A percentile compares a stretch with the other conserved stretches of the same genome.
These are phyloP conservation scores for Tripidium arundinaceum DNA, from an alignment of 202 grass and related monocot genomes.

Conservation along the genomic window DNA sequence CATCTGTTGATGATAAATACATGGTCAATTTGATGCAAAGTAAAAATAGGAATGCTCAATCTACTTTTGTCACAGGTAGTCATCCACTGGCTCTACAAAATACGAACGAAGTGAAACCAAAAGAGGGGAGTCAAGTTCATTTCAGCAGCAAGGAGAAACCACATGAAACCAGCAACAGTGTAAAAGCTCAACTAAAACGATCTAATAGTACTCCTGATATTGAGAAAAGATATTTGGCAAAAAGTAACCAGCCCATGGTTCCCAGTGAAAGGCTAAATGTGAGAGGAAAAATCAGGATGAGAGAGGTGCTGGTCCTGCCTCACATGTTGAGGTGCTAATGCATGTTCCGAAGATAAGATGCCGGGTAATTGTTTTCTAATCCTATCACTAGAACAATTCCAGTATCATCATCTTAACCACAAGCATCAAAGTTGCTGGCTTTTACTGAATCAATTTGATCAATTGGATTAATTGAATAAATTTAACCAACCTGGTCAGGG, in stretches of 20 bases:
- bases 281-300: slow-evolving; percentile 48
- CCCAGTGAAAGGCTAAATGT: slow-evolving; percentile 32
- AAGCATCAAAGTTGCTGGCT: slow-evolving; percentile 7
- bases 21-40: slow-evolving; percentile 93
- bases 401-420: slow-evolving; percentile 31
- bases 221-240: slow-evolving; percentile 48
- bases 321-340: slow-evolving; percentile 48
- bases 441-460: neutral
- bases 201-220: slow-evolving; percentile 93
- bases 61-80: slow-evolving; percentile 37
- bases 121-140: slow-evolving; percentile 32
- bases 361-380: slow-evolving; percentile 68
- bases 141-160: slow-evolving; percentile 39
- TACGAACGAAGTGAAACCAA: slow-evolving; percentile 41
- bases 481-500: neutral
- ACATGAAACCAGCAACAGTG: slow-evolving; percentile 24
- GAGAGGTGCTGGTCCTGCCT: slow-evolving; percentile 35
- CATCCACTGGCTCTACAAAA: slow-evolving; percentile 52
- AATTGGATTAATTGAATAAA: neutral
- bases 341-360: slow-evolving; percentile 87
- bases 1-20: slow-evolving; percentile 88
- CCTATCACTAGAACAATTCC: slow-evolving; percentile 27
- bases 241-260: slow-evolving; percentile 46
- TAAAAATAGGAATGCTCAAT: slow-evolving; percentile 51
- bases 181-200: slow-evolving; percentile 68